Base-by-base conservation (phyloP, 1,284 basidiomycete species). In the Heimioporus retisporus region DNA sequence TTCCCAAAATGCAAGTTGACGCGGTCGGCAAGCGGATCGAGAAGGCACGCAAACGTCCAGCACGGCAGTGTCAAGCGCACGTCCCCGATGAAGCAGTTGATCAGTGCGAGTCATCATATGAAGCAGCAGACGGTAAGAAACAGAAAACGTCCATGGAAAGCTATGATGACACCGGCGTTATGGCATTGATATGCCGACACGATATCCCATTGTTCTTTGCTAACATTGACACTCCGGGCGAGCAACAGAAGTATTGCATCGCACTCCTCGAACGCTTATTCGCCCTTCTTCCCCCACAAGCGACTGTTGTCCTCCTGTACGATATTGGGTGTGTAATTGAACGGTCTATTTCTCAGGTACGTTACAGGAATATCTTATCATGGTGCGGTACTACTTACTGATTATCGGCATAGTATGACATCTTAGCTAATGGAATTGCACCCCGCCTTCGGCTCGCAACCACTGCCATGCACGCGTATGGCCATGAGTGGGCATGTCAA, bases 201-300 rank as follows among this genome's bases (percentile, higher is more conserved):
- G 55, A 56, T 8, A 25, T 56, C 2, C 55, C 55, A 14, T 10
- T 42, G 4, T 56, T 56, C 40, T 42, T 56, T 14, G 40, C 55
- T 13, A 56, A 56, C 10, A 56, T 56, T 23, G 5, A 56, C 40
- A n/a, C 48, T 18, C 50, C 59, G 4, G 50, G 50, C 3, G 35
- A 60, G 13, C 50, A 53, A 19, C 82, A 84, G 60, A 79, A 82
- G 51, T 84, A 81, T 63, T 68, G 74, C 0, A 61, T 84, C 2
- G 74, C 81, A 0, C 71, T 82, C 0, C 67, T 85, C 2, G 40
- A 6, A 2, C 59, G 53, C 8, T 6, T 60, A 4, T 51, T 60
- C 13, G 14, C n/a, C 2, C n/a, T 60, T 2, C 50, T 60, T 1
- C 59, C 50, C 3, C 6, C 11, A 0, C 11, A 25, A 3, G 48